phyloP scores from a whole-genome alignment of 1,139 yeast species.

The Blastobotrys petasosporus region DNA sequence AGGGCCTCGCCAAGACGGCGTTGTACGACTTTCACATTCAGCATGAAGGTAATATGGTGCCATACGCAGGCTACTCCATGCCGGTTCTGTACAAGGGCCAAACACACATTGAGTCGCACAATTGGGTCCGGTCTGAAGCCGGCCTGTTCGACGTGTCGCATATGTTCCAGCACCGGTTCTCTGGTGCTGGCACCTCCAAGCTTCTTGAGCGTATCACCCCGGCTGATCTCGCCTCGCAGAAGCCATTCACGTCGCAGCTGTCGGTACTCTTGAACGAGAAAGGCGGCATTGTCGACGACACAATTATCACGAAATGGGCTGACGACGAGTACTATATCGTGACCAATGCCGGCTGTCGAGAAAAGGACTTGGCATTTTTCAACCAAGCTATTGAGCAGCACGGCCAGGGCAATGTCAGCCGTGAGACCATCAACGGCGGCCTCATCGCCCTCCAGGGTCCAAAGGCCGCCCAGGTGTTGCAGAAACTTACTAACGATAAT shows the following conservation, averaged over 20 bases:
- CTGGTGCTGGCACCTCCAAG: slow-evolving; percentile 62
- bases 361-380: slow-evolving; percentile 65
- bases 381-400: slow-evolving; percentile 43
- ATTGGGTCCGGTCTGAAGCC: slow-evolving; percentile 83
- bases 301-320: slow-evolving; percentile 79
- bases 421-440: slow-evolving; percentile 65
- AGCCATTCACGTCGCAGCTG: slow-evolving; percentile 59
- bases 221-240: slow-evolving; percentile 58
- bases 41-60: slow-evolving; percentile 85
- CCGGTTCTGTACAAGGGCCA: slow-evolving; percentile 82
- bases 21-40: slow-evolving; percentile 72
- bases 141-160: slow-evolving; percentile 96
- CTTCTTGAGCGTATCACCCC: slow-evolving; percentile 81
- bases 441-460: slow-evolving; percentile 94
- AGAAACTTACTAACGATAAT: slow-evolving; percentile 55
- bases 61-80: slow-evolving; percentile 92
- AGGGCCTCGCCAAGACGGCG: slow-evolving; percentile 56
- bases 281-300: slow-evolving; percentile 84
- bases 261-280: slow-evolving; percentile 68
- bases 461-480: slow-evolving; percentile 57
- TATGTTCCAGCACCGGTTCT: slow-evolving; percentile 82
- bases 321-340: slow-evolving; percentile 80
- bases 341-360: slow-evolving; percentile 96
- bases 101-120: slow-evolving; percentile 85
- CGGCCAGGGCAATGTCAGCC: slow-evolving; percentile 42